A percentile compares a stretch with the other conserved stretches of the same genome.
These are phyloP conservation scores for Hypomyces perniciosus DNA, from an alignment of 2,329 filamentous ascomycete genomes.

Conservation along the genomic window DNA sequence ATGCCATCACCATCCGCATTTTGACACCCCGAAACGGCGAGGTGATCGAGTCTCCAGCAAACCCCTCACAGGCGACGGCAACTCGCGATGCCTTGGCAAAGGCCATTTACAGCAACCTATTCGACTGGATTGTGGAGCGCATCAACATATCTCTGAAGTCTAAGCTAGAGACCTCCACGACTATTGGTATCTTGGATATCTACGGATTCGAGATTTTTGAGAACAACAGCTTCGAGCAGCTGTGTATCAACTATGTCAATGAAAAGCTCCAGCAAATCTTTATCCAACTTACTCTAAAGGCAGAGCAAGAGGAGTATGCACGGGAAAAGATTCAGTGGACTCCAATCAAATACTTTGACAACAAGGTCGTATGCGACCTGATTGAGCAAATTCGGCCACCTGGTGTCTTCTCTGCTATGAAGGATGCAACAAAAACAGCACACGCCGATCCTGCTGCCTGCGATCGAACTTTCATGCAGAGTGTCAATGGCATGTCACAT, in stretches of 20 bases:
- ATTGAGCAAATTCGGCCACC: constrained; percentile 89
- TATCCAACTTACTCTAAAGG: constrained; percentile 92
- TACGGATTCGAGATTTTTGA: constrained; percentile 99
- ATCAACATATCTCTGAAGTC: constrained; percentile 85
- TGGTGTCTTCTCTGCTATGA: constrained; percentile 90
- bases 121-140: constrained; percentile 95
- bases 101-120: constrained; percentile 95
- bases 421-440: constrained; percentile 97
- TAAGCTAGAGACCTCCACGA: constrained; percentile 67
- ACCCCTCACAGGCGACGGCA: constrained; percentile 76
- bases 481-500: constrained; percentile 85
- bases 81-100: constrained; percentile 89
- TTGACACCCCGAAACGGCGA: constrained; percentile 64
- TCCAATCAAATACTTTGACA: constrained; percentile 98
- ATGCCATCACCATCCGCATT: constrained; percentile 83
- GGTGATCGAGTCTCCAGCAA: constrained; percentile 70
- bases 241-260: constrained; percentile 99
- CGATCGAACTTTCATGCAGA: constrained; percentile 92
- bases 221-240: constrained; percentile 96
- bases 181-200: constrained; percentile 95
- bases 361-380: constrained; percentile 96
- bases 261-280: constrained; percentile 99
- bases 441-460: constrained; percentile 92
- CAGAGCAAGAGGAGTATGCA: constrained; percentile 96
- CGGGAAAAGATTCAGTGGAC: constrained; percentile 97